Conservation (phyloP, 164 flowering plant species). For the Aristolochia californica region DNA sequence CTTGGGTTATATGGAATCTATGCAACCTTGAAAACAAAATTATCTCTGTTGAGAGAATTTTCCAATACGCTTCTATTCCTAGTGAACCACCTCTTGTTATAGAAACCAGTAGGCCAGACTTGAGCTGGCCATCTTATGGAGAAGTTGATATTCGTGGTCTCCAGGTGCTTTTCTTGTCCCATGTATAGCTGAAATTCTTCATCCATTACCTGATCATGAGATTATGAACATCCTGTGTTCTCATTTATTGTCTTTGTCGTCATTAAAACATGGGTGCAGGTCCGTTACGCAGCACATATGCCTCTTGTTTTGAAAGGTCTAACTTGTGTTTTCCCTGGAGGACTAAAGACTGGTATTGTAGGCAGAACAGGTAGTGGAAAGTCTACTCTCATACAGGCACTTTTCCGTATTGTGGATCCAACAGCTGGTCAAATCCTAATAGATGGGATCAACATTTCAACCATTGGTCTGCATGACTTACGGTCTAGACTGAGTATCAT, state of each 20-base stretch:
- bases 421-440: conserved; percentile 26
- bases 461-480: conserved; percentile 34
- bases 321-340: conserved; percentile 28
- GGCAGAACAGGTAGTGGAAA: conserved; percentile 45
- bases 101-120: conserved; percentile 17
- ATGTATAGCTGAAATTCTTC: background rate
- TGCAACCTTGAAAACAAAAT: conserved; percentile 41
- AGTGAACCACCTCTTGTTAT: conserved; percentile 21
- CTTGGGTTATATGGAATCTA: conserved; percentile 26
- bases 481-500: conserved; percentile 35
- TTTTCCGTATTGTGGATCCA: conserved; percentile 36
- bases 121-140: conserved; percentile 15
- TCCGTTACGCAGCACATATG: conserved; percentile 36
- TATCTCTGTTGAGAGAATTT: conserved; percentile 31
- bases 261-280: conserved; percentile 11
- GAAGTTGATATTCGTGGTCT: conserved; percentile 18
- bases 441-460: conserved; percentile 28
- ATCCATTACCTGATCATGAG: background rate
- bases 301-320: conserved; percentile 31
- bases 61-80: conserved; percentile 20
- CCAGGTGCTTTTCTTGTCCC: conserved; percentile 7
- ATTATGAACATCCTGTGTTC: too few species aligned
- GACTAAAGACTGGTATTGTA: conserved; percentile 31
- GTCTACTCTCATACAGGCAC: conserved; percentile 32
- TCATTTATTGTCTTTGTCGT: too few species aligned